Evolutionary conservation across 495 filamentous ascomycete genomes (phyloP).

Genomic region (Thermochaetoides thermophila): DNA sequence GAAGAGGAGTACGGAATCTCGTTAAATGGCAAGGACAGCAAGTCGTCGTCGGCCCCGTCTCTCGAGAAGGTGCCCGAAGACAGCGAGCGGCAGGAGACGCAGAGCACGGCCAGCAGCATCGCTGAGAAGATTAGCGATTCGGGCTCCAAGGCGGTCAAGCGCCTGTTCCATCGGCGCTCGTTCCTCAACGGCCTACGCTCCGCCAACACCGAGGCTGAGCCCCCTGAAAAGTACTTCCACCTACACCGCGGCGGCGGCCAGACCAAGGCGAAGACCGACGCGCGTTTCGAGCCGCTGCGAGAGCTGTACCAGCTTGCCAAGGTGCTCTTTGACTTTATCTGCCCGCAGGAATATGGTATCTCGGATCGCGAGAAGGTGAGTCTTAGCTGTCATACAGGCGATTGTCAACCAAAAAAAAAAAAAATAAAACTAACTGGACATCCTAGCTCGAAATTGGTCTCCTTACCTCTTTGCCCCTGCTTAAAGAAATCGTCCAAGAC

Average conservation of each 20-base stretch:
- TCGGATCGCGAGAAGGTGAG: conserved; percentile 69
- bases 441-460: conserved; percentile 76
- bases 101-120: neutral
- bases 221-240: conserved; percentile 66
- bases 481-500: conserved; percentile 91
- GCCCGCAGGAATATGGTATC: conserved; percentile 96
- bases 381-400: neutral
- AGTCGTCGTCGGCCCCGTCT: conserved; percentile 12
- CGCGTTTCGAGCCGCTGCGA: conserved; percentile 68
- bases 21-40: conserved; percentile 22
- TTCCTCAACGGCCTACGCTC: conserved; percentile 29
- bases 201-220: conserved; percentile 26
- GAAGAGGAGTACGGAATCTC: conserved; percentile 43
- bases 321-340: conserved; percentile 94
- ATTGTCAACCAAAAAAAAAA: too few relatives aligned
- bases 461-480: conserved; percentile 76
- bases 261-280: conserved; percentile 70
- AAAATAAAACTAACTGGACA: conserved; percentile 2
- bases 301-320: conserved; percentile 89
- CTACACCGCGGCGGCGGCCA: conserved; percentile 63
- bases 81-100: neutral
- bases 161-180: conserved; percentile 37
- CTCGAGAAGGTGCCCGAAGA: conserved; percentile 24
- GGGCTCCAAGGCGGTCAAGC: conserved; percentile 27
- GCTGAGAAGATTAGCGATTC: conserved; percentile 24